Evolutionary conservation across 495 filamentous ascomycete species (phyloP).

Genomic region (Pyrenopolyporus hunteri): DNA sequence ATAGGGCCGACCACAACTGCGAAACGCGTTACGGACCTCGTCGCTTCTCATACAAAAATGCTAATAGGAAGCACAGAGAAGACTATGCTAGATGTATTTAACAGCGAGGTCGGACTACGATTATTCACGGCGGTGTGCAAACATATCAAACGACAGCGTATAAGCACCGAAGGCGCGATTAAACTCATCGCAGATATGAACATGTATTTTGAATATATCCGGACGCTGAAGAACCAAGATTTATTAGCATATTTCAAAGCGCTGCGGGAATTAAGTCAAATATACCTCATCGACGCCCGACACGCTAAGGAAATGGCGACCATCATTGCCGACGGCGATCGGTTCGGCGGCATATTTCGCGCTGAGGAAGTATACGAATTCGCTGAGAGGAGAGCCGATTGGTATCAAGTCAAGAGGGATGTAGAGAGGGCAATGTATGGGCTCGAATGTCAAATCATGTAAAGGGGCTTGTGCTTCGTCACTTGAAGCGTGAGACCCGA

Average conservation of each 20-base stretch:
- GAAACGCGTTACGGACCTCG: constrained; percentile 77
- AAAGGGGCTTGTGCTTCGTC: constrained; percentile 34
- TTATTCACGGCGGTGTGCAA: constrained; percentile 92
- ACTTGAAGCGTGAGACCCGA: not conserved
- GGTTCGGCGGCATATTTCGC: constrained; percentile 89
- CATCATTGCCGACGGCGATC: constrained; percentile 88
- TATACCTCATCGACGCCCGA: constrained; percentile 86
- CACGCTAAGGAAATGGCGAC: constrained; percentile 95
- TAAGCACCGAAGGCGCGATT: constrained; percentile 87
- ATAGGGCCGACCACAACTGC: constrained; percentile 84
- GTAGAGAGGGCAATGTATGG: constrained; percentile 99
- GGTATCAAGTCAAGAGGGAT: constrained; percentile 82
- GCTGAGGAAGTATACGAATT: constrained; percentile 98
- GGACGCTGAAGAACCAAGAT: constrained; percentile 78
- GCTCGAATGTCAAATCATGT: constrained; percentile 88
- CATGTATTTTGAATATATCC: constrained; percentile 84
- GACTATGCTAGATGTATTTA: constrained; percentile 97
- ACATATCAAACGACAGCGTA: constrained; percentile 93
- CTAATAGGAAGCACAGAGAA: constrained; percentile 93
- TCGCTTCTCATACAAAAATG: constrained; percentile 88
- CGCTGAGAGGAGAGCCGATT: constrained; percentile 91
- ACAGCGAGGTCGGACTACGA: constrained; percentile 93
- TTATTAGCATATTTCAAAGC: constrained; percentile 90
- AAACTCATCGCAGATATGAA: constrained; percentile 97
- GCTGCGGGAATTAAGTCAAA: constrained; percentile 89